phyloP scores from a whole-genome alignment of 164 flowering plant genomes.

The Vitis cinerea region DNA sequence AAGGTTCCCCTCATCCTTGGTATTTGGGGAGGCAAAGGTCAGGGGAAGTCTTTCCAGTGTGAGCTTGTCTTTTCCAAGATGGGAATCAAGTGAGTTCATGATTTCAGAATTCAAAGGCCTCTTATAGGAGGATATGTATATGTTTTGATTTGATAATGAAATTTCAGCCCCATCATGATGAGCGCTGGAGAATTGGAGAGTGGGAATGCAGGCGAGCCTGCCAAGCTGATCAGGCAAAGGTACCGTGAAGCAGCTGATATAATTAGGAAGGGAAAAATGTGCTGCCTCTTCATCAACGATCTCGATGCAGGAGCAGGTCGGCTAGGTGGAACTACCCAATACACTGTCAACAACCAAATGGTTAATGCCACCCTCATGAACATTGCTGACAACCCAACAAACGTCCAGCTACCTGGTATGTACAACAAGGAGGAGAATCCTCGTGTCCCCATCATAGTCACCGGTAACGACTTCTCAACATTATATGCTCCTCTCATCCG shows the following conservation, averaged over 20 bases:
- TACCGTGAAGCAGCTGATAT: slow-evolving; percentile 73
- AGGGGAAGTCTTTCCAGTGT: slow-evolving; percentile 71
- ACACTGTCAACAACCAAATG: slow-evolving; percentile 79
- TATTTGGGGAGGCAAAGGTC: slow-evolving; percentile 81
- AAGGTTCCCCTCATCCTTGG: slow-evolving; percentile 72
- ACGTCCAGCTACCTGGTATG: slow-evolving; percentile 68
- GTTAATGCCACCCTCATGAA: slow-evolving; percentile 76
- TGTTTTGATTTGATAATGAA: background rate
- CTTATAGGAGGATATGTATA: background rate
- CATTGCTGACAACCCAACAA: slow-evolving; percentile 69
- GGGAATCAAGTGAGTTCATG: slow-evolving; percentile 58
- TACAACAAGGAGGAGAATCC: slow-evolving; percentile 75
- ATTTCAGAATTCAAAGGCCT: background rate
- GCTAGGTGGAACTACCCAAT: slow-evolving; percentile 64
- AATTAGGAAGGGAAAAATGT: slow-evolving; percentile 71
- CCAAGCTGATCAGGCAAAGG: slow-evolving; percentile 65
- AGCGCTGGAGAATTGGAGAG: slow-evolving; percentile 73
- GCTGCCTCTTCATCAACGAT: slow-evolving; percentile 70
- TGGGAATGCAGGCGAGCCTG: slow-evolving; percentile 68
- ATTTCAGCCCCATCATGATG: slow-evolving; percentile 68
- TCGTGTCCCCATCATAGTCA: slow-evolving; percentile 66
- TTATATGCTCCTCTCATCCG: slow-evolving; percentile 74
- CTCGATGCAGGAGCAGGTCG: slow-evolving; percentile 77
- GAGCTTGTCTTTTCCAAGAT: slow-evolving; percentile 71
- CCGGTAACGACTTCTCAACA: slow-evolving; percentile 71